Conservation (phyloP, 2,329 filamentous ascomycete genomes). For the Lasiodiplodia sp. region DNA sequence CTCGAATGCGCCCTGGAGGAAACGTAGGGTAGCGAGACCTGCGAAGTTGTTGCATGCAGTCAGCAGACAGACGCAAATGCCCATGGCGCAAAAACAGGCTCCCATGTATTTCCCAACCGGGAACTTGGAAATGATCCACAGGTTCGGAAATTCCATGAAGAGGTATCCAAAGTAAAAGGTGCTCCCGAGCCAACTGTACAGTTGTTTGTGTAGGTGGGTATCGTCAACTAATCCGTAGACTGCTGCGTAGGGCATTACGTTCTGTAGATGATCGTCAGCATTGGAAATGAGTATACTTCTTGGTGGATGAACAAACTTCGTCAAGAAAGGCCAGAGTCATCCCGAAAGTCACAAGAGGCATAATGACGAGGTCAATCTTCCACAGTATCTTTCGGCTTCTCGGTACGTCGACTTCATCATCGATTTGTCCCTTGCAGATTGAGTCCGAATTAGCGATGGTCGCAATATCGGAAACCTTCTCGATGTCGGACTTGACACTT, state of each 20-base stretch:
- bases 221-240: neutral
- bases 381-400: neutral
- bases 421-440: neutral
- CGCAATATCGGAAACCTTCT: neutral
- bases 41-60: neutral
- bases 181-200: neutral
- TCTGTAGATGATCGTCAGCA: neutral
- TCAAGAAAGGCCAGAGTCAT: conserved; percentile 6
- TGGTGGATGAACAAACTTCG: neutral
- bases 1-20: neutral
- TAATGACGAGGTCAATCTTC: neutral
- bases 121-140: neutral
- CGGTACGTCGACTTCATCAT: neutral
- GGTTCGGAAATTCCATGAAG: neutral
- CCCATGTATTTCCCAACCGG: neutral
- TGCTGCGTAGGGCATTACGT: neutral
- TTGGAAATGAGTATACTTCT: neutral
- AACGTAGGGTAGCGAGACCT: neutral
- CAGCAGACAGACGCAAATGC: neutral
- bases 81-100: neutral
- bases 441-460: neutral
- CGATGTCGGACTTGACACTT: neutral
- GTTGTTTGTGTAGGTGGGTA: neutral
- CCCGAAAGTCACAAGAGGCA: neutral
- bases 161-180: neutral